Percentiles rank a stretch among this genome's conserved stretches.
phyloP scores from a whole-genome alignment of 2,329 filamentous ascomycete genomes.

The Aquanectria penicillioides region DNA sequence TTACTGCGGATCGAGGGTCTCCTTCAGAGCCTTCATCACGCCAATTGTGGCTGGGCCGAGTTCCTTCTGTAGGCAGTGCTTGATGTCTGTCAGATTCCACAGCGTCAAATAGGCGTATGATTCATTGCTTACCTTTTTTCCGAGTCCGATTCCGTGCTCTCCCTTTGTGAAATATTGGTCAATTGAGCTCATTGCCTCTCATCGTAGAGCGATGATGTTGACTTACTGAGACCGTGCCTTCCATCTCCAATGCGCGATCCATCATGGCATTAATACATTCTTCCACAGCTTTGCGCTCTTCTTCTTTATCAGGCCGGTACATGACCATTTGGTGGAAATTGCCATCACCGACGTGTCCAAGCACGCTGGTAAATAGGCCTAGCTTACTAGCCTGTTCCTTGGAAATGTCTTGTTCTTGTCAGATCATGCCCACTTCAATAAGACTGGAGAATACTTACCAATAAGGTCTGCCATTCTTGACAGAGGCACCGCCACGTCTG shows the following conservation, averaged over 20 bases:
- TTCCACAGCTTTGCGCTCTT: conserved; percentile 5
- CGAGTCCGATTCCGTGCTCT: conserved; percentile 67
- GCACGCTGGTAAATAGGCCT: conserved; percentile 72
- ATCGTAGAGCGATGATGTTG: too few relatives aligned
- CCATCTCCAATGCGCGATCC: conserved; percentile 71
- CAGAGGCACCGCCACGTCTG: conserved; percentile 82
- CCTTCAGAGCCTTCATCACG: conserved; percentile 18
- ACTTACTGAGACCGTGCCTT: conserved; percentile 75
- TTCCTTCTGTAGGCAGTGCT: conserved; percentile 14
- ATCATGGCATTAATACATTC: conserved; percentile 65
- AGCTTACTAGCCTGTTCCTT: conserved; percentile 72
- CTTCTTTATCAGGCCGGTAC: conserved; percentile 30
- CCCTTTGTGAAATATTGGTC: too few relatives aligned
- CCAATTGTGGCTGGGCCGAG: conserved; percentile 6
- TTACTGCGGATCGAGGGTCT: conserved; percentile 17
- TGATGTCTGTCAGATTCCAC: neutral
- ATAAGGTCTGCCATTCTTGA: conserved; percentile 68
- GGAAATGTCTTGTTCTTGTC: too few relatives aligned
- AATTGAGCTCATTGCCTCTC: too few relatives aligned
- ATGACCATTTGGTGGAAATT: conserved; percentile 72
- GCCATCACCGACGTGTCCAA: conserved; percentile 79
- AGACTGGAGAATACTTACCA: too few relatives aligned
- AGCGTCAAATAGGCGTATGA: accelerated
- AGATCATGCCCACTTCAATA: too few relatives aligned
- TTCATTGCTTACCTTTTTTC: conserved; percentile 8